These are phyloP conservation scores for Aspergillus eucalypticola DNA, from an alignment of 2,329 filamentous ascomycete species.

Conservation along the genomic window DNA sequence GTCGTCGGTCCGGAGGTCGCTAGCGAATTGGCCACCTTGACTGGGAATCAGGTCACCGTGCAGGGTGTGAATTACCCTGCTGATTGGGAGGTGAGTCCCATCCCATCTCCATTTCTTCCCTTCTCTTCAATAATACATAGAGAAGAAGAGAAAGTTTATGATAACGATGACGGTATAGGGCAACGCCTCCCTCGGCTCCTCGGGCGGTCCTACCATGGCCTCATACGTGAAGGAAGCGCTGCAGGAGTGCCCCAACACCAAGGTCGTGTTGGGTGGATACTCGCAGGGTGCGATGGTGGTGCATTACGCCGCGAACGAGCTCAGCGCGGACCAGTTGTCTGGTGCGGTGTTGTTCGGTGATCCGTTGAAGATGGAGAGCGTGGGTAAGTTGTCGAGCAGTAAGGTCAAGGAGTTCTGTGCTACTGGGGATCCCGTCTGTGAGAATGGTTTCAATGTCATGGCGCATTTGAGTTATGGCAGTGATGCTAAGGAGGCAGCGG, in stretches of 20 bases:
- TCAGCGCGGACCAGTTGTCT: conserved; percentile 38
- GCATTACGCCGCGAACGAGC: conserved; percentile 33
- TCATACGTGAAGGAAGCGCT: conserved; percentile 31
- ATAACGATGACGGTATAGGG: conserved; percentile 19
- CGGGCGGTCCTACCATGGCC: conserved; percentile 34
- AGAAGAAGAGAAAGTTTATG: background rate
- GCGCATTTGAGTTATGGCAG: conserved; percentile 45
- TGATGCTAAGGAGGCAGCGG: conserved; percentile 39
- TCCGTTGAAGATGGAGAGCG: conserved; percentile 44
- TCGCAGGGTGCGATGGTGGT: conserved; percentile 40
- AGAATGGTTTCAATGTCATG: conserved; percentile 45
- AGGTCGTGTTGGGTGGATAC: conserved; percentile 37
- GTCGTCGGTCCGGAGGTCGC: conserved; percentile 43
- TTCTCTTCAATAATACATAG: too few species aligned
- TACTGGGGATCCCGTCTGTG: conserved; percentile 54
- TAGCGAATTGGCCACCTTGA: conserved; percentile 24
- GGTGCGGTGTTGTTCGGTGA: conserved; percentile 50
- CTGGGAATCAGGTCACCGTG: conserved; percentile 29
- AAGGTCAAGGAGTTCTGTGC: conserved; percentile 54
- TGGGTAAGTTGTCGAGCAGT: conserved; percentile 40
- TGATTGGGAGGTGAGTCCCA: conserved; percentile 20
- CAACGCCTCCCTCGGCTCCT: conserved; percentile 28
- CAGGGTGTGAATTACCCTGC: conserved; percentile 39
- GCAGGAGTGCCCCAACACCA: conserved; percentile 35
- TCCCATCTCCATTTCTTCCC: too few species aligned